Evolutionary conservation across 371 early-diverging fungal species (phyloP), one percentile per base, ranked within the genome.

Genomic region (Mortierella polycephala): DNA sequence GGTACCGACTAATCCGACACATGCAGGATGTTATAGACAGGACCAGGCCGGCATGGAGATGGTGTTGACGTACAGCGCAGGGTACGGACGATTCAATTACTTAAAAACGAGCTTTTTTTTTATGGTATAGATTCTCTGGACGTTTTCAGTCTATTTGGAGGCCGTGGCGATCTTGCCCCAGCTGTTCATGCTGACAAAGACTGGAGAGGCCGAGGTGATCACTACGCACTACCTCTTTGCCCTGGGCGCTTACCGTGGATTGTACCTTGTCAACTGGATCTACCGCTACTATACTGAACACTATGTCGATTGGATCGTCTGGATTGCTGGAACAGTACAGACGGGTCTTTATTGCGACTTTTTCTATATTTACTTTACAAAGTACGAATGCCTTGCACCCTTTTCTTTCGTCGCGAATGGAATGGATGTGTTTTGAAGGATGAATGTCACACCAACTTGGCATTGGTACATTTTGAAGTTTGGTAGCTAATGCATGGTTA

Each of bases 141-240:
- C 95, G 4, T 98, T 98, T 82, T 99, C 99, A 13, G 92, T 99
- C 62, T 96, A 95, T 81, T 88, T 99, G 46, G 99, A 99, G 83
- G 87, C 96, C 7, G 97, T 99, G 0, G 98, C 99, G 5, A 99
- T 99, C 84, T 81, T 99, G 59, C 99, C 99, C 18, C 99, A 99
- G 83, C 89, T 99, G 30, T 96, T 96, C 79, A 95, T 96, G 90
- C 84, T 99, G 58, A 93, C 96, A 37, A 91, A 96, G 67, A 97
- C 97, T 5, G 99, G 99, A 18, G 99, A 99, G 81, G 98, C 98
- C 12, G 99, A 99, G 74, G 97, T 96, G 7, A 97, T 99, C 74
- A 99, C 99, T 2, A 92, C 96, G 2, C 98, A 98, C 76, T 99
- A 99, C 84, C 84, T 99, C 46, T 96, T 99, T 83, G 96, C 99